Evolutionary conservation across 352 stramenopile genomes (phyloP), one percentile per base, ranked within the genome.

Genomic region (Albugo candida): DNA sequence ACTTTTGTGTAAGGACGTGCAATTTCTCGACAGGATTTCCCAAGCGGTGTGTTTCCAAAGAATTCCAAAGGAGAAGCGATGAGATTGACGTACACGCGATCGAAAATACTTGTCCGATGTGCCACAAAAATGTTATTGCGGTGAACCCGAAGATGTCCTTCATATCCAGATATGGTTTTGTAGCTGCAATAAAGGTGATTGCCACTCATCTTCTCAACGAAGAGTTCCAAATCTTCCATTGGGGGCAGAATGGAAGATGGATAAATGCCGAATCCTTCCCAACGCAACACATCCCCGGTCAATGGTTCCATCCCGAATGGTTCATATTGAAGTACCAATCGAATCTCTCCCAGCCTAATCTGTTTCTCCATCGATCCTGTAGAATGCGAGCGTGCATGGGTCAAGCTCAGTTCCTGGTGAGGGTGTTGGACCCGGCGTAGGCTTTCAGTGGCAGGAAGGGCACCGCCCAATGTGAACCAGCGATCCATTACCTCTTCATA

Each of bases 191-290:
- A 61, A 50, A 87, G 27, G 43, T 78, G 84, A 51, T 63, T 82
- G 41, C 75, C 75, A 40, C 71, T 87, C 43, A 75, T 82, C 56
- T 78, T 81, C 64, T 87, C 84, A 27, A 87, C 71, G 36, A 68
- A 59, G 41, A 87, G 62, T 58, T 87, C 75, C 41, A 87, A 47
- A 11, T 84, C 70, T 43, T 81, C 75, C 11, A 82, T 46, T 0
- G 75, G 67, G 1, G 67, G 54, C 1, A 87, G 53, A 19, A 87
- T 36, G 19, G 67, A 65, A 21, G 75, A 84, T 39, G 75, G 74
- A 48, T 81, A 87, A 36, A 61, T 53, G 3, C 75, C 75, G 34
- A 84, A 84, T 40, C 75, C 75, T 47, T 87, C 75, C 39, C 83
- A 60, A 55, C 83, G 81, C 41, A 87, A 65, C 17, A 87, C 54